Conservation (phyloP, 352 stramenopile species). For the Pythium pyrilobum region DNA sequence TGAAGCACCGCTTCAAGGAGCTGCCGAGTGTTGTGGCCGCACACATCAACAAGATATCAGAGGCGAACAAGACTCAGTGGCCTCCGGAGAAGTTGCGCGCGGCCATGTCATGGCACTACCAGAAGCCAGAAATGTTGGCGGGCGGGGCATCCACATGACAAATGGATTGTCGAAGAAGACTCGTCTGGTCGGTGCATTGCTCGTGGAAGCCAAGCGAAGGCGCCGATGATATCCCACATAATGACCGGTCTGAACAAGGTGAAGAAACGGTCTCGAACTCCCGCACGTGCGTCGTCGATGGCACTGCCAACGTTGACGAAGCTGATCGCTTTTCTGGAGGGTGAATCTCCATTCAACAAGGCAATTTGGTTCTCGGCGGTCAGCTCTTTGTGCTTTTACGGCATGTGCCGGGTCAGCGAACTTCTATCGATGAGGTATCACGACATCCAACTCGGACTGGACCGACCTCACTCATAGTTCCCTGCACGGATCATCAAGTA, state of each 20-base stretch:
- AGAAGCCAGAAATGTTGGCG: neutral
- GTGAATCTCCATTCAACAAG: neutral
- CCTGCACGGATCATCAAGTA: neutral
- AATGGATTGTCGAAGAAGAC: neutral
- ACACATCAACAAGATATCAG: slow-evolving; percentile 15
- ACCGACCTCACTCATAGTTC: neutral
- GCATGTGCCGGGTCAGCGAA: slow-evolving; percentile 1
- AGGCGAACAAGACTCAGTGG: neutral
- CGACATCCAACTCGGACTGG: neutral
- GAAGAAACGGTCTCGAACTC: neutral
- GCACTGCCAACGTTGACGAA: neutral
- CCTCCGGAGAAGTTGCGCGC: neutral
- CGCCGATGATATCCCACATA: slow-evolving; percentile 1
- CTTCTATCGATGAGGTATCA: neutral
- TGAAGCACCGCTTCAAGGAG: slow-evolving; percentile 16
- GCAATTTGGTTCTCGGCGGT: slow-evolving; percentile 1
- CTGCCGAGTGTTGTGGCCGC: slow-evolving; percentile 16
- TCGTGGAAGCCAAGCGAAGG: neutral
- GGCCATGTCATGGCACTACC: neutral
- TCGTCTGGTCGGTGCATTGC: neutral
- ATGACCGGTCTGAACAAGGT: neutral
- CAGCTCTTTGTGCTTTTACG: neutral
- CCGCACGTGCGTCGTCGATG: neutral
- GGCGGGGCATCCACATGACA: neutral
- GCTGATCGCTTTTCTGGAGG: neutral